A percentile compares a stretch with the other conserved stretches of the same genome.
These are phyloP conservation scores for Prunus persica DNA, from an alignment of 306 rosid species.

Conservation along the genomic window DNA sequence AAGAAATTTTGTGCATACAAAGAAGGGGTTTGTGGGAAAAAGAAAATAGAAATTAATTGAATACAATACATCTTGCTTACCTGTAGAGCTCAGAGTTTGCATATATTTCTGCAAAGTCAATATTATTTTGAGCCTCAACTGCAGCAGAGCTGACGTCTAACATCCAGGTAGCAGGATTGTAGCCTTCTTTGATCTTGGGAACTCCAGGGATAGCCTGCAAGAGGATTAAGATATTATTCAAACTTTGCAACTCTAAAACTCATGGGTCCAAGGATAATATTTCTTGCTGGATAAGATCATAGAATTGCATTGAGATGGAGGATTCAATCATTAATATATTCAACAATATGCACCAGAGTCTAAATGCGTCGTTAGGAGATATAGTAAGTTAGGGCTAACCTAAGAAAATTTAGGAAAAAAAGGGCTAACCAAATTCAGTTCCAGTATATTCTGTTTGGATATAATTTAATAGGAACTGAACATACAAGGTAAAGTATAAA, in stretches of 20 bases:
- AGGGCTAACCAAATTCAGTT: too few relatives aligned
- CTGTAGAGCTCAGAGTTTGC: conserved; percentile 41
- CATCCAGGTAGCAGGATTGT: conserved; percentile 88
- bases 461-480: neutral
- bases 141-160: conserved; percentile 65
- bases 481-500: neutral
- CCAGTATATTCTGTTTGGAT: neutral
- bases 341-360: neutral
- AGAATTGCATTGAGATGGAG: neutral
- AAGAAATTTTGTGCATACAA: neutral
- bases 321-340: neutral
- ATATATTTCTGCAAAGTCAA: conserved; percentile 69
- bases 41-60: neutral
- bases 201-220: conserved; percentile 60
- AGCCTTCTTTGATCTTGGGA: conserved; percentile 50
- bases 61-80: conserved; percentile 24
- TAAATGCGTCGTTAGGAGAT: neutral
- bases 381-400: neutral
- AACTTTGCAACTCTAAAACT: neutral
- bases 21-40: neutral
- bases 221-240: neutral
- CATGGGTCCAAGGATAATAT: neutral
- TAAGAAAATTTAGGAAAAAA: neutral
- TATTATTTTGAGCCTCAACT: conserved; percentile 50
- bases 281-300: neutral